Percentiles rank a stretch among this genome's conserved stretches.
Conservation (phyloP, 305 asterid genomes). For the Fraxinus angustifolia region DNA sequence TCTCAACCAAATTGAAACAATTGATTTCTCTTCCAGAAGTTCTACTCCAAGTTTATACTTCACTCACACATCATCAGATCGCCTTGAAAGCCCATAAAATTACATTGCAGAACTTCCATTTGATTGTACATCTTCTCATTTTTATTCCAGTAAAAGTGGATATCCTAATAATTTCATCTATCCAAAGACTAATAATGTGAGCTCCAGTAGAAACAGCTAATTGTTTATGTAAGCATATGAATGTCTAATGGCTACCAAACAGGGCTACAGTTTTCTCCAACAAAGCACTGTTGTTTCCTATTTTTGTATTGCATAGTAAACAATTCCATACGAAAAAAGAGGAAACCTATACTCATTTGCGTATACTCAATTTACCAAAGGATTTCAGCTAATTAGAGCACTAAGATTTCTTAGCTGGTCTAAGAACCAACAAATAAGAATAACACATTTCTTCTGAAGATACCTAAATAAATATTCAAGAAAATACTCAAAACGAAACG, state of each 20-base stretch:
- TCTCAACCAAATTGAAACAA: background rate
- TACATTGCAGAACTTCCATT: background rate
- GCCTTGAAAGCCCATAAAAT: background rate
- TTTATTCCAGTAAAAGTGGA: background rate
- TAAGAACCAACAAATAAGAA: background rate
- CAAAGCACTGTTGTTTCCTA: background rate
- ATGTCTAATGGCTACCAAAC: background rate
- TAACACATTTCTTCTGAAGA: background rate
- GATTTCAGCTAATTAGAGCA: background rate
- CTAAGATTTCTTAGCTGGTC: background rate
- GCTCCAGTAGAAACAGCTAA: background rate
- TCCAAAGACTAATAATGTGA: background rate
- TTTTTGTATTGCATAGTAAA: background rate
- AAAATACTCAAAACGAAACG: background rate
- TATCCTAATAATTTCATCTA: background rate
- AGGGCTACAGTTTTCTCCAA: background rate
- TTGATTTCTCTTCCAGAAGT: background rate
- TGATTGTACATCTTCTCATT: background rate
- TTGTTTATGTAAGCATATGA: background rate
- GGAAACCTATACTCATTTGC: background rate
- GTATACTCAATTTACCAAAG: background rate
- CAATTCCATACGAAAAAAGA: background rate
- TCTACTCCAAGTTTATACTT: background rate
- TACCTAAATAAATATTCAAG: background rate
- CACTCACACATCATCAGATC: background rate